Base-by-base conservation (phyloP, 2,329 filamentous ascomycete genomes). In the Cercospora citrullina region DNA sequence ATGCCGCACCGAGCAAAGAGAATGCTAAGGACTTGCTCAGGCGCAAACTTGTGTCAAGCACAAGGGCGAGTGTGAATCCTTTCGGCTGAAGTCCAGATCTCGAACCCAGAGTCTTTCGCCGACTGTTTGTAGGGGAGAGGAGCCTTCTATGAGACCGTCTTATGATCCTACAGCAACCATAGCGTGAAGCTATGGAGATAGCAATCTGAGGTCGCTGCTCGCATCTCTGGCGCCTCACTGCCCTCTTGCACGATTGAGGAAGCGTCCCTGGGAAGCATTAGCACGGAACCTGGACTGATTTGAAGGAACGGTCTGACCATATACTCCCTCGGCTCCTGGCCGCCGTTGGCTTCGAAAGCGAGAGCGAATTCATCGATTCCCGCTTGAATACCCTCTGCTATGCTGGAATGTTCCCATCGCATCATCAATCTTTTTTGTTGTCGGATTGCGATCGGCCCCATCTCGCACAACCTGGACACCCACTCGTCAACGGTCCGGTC, bases 401-500 rank as follows among this genome's bases (percentile, higher is more conserved):
- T 69, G 21, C 65, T 68, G n/a, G 64, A 64, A 18, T 67, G 68
- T 61, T 77, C 75, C 76, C 75, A 77, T 26, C 18, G 63, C 66
- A 69, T 67, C 63, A 75, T 72, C 63, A 75, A 57, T 12, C 39
- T 65, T 69, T 81, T 80, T 71, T 81, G 79, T 26, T 65, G 74
- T 6, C 74, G 70, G 36, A 80, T 75, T 14, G 79, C 77, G 16
- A 65, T 64, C 4, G 77, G 75, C 1, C 77, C 79, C 72, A 75
- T 77, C 53, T 69, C 72, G 30, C 74, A 72, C 33, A 81, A 67
- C 26, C 63, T 70, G 12, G 65, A 64, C 23, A 75, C 65, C 78
- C 78, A 80, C n/a, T 73, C 71, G 10, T 73, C 72, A 9, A 81
- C 76, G 60, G 71, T 75, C 23, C 66, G 66, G 66, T 80, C 77